Base-by-base conservation (phyloP, 2,329 filamentous ascomycete species). In the Zymoseptoria tritici region DNA sequence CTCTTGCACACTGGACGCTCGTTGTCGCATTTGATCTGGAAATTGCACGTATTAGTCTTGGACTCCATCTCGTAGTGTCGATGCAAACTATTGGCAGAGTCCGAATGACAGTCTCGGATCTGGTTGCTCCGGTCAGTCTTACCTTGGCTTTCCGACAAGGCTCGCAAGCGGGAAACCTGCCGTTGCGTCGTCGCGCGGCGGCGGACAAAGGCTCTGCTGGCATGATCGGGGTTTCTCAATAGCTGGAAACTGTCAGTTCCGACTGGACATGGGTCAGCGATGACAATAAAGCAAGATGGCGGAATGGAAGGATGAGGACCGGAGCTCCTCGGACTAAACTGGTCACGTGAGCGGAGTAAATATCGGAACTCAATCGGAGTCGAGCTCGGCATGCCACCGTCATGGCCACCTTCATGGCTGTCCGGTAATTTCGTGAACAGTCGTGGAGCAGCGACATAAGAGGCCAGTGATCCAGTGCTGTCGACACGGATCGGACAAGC, bases 101-200 rank as follows among this genome's bases (percentile, higher is more conserved):
- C 50, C 16, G 22, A 22, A 7, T 11, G 26, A 49, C 19, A 19
- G 16, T 56, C 54, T 60, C 53, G 55, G 53, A 19, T 46, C 3
- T 13, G 63, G 64, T n/a, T 65, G 8, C 26, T 29, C 8, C 7
- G 26, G 26, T 63, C 49, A 59, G 63, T 19, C 64, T 57, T 11
- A 66, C 60, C 55, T 66, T 66, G 51, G 53, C 59, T 29, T 55
- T 57, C 16, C 64, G 55, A 49, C 64, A 66, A 21, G 64, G 62
- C 56, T 66, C 64, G 24, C 64, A 66, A 5, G 64, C 64, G 2
- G 64, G 61, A 21, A 52, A 36, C 49, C 62, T 66, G 26, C 64
- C 64, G 52, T 66, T 66, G 1, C 61, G 61, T 26, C 64, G 57
- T 20, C 58, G 63, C 13, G 31, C 26, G 16, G 60, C 51, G 22